Conservation (phyloP, 2,329 filamentous ascomycete species). For the Ophiosphaerella narmari region DNA sequence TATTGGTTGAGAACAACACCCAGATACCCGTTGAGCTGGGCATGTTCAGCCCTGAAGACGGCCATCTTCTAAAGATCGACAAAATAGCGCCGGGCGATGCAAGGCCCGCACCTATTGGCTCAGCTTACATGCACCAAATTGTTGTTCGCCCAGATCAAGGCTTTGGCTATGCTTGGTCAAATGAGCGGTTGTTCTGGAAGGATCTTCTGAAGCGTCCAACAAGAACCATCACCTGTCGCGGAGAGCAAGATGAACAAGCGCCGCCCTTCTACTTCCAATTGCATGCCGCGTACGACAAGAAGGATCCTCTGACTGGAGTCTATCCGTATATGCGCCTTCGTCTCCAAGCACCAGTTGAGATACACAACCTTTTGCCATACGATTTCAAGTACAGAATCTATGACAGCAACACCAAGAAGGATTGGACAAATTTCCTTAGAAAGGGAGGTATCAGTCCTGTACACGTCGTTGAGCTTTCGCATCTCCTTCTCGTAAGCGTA, state of each 20-base stretch:
- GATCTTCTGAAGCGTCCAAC: constrained; percentile 85
- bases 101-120: constrained; percentile 87
- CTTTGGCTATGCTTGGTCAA: constrained; percentile 95
- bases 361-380: constrained; percentile 93
- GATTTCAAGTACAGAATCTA: constrained; percentile 99
- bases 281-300: constrained; percentile 81
- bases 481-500: constrained; percentile 87
- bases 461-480: constrained; percentile 94
- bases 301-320: constrained; percentile 78
- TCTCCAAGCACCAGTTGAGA: constrained; percentile 86
- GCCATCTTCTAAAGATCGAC: constrained; percentile 93
- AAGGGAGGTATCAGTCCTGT: constrained; percentile 97
- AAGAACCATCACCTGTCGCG: constrained; percentile 84
- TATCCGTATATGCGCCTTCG: constrained; percentile 96
- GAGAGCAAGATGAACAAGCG: constrained; percentile 75
- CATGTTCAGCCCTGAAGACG: constrained; percentile 83
- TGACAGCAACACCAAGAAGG: constrained; percentile 97
- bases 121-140: constrained; percentile 85
- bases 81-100: constrained; percentile 93
- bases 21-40: constrained; percentile 95
- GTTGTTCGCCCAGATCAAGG: constrained; percentile 91
- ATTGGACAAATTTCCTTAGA: constrained; percentile 97
- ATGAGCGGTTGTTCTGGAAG: constrained; percentile 88
- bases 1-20: constrained; percentile 93
- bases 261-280: constrained; percentile 96